phyloP scores from a whole-genome alignment of 2,329 filamentous ascomycete genomes.

The Talaromyces albobiverticillius region DNA sequence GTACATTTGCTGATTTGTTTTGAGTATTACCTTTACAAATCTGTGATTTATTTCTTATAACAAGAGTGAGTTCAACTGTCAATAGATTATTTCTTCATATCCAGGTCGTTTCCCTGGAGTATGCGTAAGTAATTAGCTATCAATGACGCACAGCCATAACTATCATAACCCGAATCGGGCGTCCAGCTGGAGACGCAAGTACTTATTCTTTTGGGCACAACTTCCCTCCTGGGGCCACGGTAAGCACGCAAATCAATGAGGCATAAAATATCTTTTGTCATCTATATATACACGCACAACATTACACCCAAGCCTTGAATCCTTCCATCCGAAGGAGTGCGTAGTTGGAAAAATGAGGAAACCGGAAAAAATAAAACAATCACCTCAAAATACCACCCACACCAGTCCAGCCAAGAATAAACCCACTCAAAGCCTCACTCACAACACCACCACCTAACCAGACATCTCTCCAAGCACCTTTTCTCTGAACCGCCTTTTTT shows the following conservation, averaged over 20 bases:
- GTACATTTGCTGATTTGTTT: too few relatives aligned
- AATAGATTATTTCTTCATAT: too few relatives aligned
- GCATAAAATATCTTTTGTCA: not conserved
- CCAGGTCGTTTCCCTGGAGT: too few relatives aligned
- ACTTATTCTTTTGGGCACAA: too few relatives aligned
- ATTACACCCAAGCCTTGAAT: not conserved
- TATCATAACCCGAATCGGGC: too few relatives aligned
- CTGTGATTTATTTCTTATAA: too few relatives aligned
- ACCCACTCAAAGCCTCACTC: slow-evolving; percentile 47
- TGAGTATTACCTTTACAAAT: too few relatives aligned
- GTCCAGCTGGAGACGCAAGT: too few relatives aligned
- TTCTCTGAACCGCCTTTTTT: slow-evolving; percentile 27
- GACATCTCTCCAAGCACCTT: slow-evolving; percentile 46
- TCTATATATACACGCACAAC: not conserved
- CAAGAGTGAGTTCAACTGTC: too few relatives aligned
- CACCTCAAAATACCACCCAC: slow-evolving; percentile 47
- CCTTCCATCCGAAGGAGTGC: not conserved
- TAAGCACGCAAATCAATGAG: not conserved
- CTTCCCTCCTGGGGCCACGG: too few relatives aligned
- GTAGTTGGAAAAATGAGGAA: not conserved
- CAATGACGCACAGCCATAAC: too few relatives aligned
- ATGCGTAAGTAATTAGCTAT: too few relatives aligned
- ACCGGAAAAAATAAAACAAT: slow-evolving; percentile 10
- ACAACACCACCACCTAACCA: slow-evolving; percentile 48
- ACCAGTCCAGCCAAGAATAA: slow-evolving; percentile 48